Evolutionary conservation across 441 rosid species (phyloP), one percentile per base, ranked within the genome.

Genomic region (Euphorbia schlechtendalii): DNA sequence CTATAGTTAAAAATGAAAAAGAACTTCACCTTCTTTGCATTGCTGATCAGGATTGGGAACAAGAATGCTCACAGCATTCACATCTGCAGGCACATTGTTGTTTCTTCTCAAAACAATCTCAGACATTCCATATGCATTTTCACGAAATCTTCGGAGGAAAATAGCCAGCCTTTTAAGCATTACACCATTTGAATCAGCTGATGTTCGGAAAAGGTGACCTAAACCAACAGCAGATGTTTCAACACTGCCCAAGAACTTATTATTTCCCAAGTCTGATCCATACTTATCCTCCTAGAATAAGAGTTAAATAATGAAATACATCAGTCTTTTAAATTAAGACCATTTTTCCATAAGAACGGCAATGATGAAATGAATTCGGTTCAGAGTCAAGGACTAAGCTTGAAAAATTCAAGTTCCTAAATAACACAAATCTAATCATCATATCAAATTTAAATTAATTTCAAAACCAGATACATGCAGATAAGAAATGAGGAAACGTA

Each of bases 221-320:
- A 92, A 76, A 66, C 98, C 98, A 72, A 88, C 96, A 34, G 83
- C 90, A 70, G 92, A 90, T 63, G 88, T 75, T 80, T 92, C 92
- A 74, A 88, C 91, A 24, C 71, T 77, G 67, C 90, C 89, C 52
- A 88, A 77, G 69, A 73, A 79, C 60, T 84, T 78, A 60, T 36
- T 53, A 69, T 54, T 73, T 56, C 18, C 64, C 61, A 79, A 66
- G 68, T 65, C 60, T 54, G 75, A 51, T 14, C 58, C 51, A 72
- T 51, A 58, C 61, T 72, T 74, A 75, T 70, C 69, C 43, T 59
- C 73, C 81, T 87, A 80, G 75, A 65, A 76, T 34, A 53, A 64
- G 24, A 62, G 40, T 58, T 57, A 8, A 51, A 62, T n/a, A 27
- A 38, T 43, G 58, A n/a, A 34, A 66, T 9, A 24, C 34, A 56